Evolutionary conservation across 805 yeast genomes (phyloP), one percentile per base, ranked within the genome.

Genomic region (Wickerhamomyces chambardii): DNA sequence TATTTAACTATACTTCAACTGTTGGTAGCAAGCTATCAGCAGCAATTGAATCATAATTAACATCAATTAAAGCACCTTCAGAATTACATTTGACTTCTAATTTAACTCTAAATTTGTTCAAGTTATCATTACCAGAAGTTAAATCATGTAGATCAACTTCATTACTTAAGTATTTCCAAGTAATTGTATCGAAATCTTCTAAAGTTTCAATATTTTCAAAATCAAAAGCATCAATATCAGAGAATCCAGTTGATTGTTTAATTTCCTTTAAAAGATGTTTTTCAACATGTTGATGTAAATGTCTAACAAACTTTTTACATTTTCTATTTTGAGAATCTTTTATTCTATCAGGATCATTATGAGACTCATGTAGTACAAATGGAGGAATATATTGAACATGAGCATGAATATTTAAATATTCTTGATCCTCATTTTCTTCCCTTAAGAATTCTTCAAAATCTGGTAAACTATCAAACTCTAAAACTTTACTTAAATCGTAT

Each of bases 351-450:
- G 77, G 74, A 49, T 80, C 76, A 38, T 77, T 73, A 44, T 78
- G 84, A 41, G 78, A 70, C 38, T 75, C 81, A 43, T 71, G 70
- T 54, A 79, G 44, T 32, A 82, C 72, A 52, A 82, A 82, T 34
- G 90, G 90, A 16, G 92, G 92, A 49, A 74, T 66, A 57, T 82
- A 82, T 34, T 64, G 65, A 40, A 81, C 61, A 42, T 73, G 78
- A 27, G 84, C 83, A 50, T 79, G 82, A 44, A 78, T 61, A 47
- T 76, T 70, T 51, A 76, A 84, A 45, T 71, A 77, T 40, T 82
- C 89, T 42, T 80, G 77, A 55, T 81, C 89, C 70, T 84, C 79
- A 4, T 82, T 73, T 50, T 80, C 89, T 51, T 78, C 84, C 49
- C 76, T 68, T 39, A 82, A 62, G 54, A 64, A 82, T 18, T 67